Evolutionary conservation across 495 filamentous ascomycete species (phyloP), one percentile per base, ranked within the genome.

Genomic region (Cercophora sp.): DNA sequence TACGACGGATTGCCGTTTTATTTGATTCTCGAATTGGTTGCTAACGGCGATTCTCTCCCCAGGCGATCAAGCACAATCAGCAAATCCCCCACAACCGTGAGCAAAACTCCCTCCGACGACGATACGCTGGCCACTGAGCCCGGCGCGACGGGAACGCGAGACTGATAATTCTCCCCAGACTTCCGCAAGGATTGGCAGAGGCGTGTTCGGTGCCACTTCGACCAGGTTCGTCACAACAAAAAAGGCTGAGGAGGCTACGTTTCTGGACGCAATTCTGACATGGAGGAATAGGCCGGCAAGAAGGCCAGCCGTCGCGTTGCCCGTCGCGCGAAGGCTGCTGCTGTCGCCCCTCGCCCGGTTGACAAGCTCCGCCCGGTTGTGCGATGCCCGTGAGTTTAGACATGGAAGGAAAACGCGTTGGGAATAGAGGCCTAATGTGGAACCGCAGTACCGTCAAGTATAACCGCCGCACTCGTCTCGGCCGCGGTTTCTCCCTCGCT

Each of bases 121-220:
- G 37, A 60, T 13, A 32, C 8, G 29, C 29, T 32, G 13, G 37
- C 37, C 31, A 53, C 46, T 39, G 47, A 35, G 22, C 15, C 42
- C 22, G 46, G 40, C 40, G 9, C 40, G 45, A 47, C 29, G 50
- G 48, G 40, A 27, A 54, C 49, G 19, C 31, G 35, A 32, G 56
- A 58, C 56, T 62, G 56, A 68, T 64, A 40, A 39, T 36, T 43
- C 43, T 55, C 49, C 52, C 58, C 65, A 92, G 89, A 98, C 76
- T 98, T 98, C 90, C 93, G 90, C 82, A 98, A 98, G 90, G 89
- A 98, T 80, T 98, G 93, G 93, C 91, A 96, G 77, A 87, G 88
- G 75, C 91, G 93, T 78, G 93, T 98, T 64, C 88, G 91, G 77
- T 83, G 84, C 72, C 94, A 97, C 82, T 98, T 98, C 81, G 89